phyloP scores from a whole-genome alignment of 768 basidiomycete species.

The Termitomyces sp. region DNA sequence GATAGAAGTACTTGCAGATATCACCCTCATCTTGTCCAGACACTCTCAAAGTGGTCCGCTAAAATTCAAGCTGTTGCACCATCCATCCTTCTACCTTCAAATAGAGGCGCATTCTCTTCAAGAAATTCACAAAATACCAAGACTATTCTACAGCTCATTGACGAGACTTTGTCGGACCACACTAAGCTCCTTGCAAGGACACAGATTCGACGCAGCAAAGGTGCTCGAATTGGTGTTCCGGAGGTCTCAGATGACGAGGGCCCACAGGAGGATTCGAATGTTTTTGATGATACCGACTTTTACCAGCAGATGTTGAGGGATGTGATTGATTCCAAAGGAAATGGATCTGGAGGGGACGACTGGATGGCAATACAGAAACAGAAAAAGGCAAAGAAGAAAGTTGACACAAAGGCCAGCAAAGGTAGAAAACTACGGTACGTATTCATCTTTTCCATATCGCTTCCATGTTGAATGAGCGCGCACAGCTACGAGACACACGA shows the following conservation, averaged over 20 bases:
- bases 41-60: constrained; percentile 90
- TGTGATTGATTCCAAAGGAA: constrained; percentile 72
- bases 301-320: constrained; percentile 91
- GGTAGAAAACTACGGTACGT: constrained; percentile 85
- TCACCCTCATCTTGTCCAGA: constrained; percentile 72
- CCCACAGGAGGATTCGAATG: constrained; percentile 35
- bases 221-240: constrained; percentile 33
- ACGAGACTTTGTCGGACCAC: constrained; percentile 63
- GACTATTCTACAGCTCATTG: constrained; percentile 71
- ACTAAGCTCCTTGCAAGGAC: constrained; percentile 62
- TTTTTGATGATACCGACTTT: constrained; percentile 90
- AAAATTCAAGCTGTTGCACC: constrained; percentile 94
- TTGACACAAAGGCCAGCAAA: constrained; percentile 96
- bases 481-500: constrained; percentile 89
- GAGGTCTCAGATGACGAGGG: constrained; percentile 30
- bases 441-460: not conserved
- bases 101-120: constrained; percentile 62
- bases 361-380: constrained; percentile 66
- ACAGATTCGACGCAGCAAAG: constrained; percentile 49
- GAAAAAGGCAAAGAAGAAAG: constrained; percentile 76
- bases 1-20: constrained; percentile 26
- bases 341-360: constrained; percentile 42
- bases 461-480: not conserved
- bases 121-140: constrained; percentile 53
- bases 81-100: constrained; percentile 65